A percentile compares a stretch with the other conserved stretches of the same genome.
Evolutionary conservation across 805 yeast species (phyloP).

Genomic region (Grigorovia yakushimaensis): DNA sequence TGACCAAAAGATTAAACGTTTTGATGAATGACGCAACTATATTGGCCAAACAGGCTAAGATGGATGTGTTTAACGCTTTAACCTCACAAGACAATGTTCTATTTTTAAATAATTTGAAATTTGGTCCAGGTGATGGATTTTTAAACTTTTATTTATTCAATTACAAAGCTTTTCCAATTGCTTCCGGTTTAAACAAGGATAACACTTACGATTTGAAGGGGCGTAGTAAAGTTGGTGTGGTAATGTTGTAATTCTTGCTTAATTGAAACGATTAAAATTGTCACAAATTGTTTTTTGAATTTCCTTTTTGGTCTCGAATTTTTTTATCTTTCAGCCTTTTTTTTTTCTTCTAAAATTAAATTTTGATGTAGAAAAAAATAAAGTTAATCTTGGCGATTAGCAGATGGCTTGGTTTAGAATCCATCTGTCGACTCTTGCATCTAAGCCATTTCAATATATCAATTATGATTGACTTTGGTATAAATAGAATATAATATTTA

Average conservation of each 20-base stretch:
- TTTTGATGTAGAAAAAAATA: neutral
- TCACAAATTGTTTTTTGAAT: neutral
- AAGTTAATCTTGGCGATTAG: neutral
- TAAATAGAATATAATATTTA: neutral
- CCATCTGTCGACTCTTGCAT: neutral
- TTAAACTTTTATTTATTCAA: constrained; percentile 88
- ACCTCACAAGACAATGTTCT: constrained; percentile 83
- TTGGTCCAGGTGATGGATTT: constrained; percentile 90
- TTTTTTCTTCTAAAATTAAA: neutral
- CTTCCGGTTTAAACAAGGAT: constrained; percentile 64
- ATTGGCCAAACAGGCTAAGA: constrained; percentile 51
- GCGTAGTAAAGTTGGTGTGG: constrained; percentile 83
- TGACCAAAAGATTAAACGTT: constrained; percentile 49
- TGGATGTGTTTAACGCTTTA: constrained; percentile 91
- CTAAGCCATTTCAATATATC: neutral
- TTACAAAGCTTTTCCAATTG: constrained; percentile 69
- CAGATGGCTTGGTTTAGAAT: constrained; percentile 1
- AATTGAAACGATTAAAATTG: neutral
- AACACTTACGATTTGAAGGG: constrained; percentile 42
- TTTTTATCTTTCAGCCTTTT: neutral
- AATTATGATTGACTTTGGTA: neutral
- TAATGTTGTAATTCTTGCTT: constrained; percentile 47
- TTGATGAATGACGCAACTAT: constrained; percentile 70
- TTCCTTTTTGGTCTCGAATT: neutral
- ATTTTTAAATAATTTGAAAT: constrained; percentile 73